Evolutionary conservation across 495 filamentous ascomycete species (phyloP).

Genomic region (Neurospora sp.): DNA sequence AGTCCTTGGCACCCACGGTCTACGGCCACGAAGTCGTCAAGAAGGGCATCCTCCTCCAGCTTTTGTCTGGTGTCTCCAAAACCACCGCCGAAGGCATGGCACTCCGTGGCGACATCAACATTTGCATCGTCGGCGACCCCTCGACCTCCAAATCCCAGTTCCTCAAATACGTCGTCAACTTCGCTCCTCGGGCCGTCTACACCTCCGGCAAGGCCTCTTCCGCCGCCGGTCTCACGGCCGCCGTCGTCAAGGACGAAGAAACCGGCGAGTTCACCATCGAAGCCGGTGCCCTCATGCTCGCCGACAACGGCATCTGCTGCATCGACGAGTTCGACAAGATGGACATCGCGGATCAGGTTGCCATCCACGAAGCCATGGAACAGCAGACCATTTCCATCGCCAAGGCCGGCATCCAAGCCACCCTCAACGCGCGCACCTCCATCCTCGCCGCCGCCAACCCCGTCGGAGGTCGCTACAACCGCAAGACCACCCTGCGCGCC

Average conservation of each 20-base stretch:
- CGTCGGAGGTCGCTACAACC: slow-evolving; percentile 91
- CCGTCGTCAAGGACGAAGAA: slow-evolving; percentile 95
- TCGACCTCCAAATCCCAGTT: slow-evolving; percentile 99
- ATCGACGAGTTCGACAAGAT: slow-evolving; percentile 99
- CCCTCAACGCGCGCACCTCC: slow-evolving; percentile 85
- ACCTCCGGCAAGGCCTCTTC: slow-evolving; percentile 98
- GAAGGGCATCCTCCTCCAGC: slow-evolving; percentile 87
- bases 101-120: slow-evolving; percentile 93
- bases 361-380: slow-evolving; percentile 99
- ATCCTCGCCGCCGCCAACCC: slow-evolving; percentile 97
- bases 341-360: slow-evolving; percentile 95
- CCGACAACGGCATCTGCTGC: slow-evolving; percentile 92
- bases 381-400: slow-evolving; percentile 99
- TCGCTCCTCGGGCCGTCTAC: slow-evolving; percentile 93
- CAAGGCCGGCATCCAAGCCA: slow-evolving; percentile 97
- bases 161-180: slow-evolving; percentile 93
- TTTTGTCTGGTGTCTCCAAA: slow-evolving; percentile 90
- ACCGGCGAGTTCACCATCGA: slow-evolving; percentile 99
- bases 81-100: slow-evolving; percentile 84
- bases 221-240: slow-evolving; percentile 92
- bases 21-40: slow-evolving; percentile 97
- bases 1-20: slow-evolving; percentile 93
- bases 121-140: slow-evolving; percentile 96
- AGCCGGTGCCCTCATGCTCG: slow-evolving; percentile 95
- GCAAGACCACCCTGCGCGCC: slow-evolving; percentile 80